Percentiles rank a stretch among this genome's conserved stretches.
Evolutionary conservation across 1,139 yeast genomes (phyloP).

Genomic region (Kodamaea derodonti): DNA sequence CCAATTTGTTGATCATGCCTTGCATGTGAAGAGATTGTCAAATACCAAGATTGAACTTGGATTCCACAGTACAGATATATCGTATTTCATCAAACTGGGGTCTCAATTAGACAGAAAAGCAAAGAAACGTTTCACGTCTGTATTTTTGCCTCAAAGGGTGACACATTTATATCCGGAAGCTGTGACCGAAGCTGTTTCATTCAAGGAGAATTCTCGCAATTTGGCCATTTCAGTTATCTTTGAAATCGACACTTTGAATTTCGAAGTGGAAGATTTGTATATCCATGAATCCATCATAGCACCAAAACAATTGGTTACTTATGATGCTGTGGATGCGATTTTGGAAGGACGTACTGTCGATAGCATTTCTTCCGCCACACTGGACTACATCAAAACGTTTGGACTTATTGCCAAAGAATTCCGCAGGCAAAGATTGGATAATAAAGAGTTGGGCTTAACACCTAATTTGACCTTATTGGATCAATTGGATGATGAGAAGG

Average conservation of each 20-base stretch:
- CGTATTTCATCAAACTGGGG: constrained; percentile 67
- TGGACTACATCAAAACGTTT: constrained; percentile 64
- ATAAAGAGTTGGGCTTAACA: constrained; percentile 42
- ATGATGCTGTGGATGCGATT: constrained; percentile 51
- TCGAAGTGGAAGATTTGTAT: constrained; percentile 73
- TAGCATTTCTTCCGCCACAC: constrained; percentile 53
- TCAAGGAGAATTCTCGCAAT: constrained; percentile 56
- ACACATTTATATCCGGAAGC: constrained; percentile 67
- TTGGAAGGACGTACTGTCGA: constrained; percentile 21
- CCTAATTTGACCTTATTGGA: constrained; percentile 69
- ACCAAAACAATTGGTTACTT: constrained; percentile 54
- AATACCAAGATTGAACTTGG: constrained; percentile 66
- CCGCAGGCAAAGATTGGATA: constrained; percentile 65
- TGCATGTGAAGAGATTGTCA: constrained; percentile 63
- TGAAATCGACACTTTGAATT: constrained; percentile 70
- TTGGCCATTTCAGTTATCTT: constrained; percentile 80
- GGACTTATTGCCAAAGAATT: constrained; percentile 66
- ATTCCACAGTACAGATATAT: constrained; percentile 78
- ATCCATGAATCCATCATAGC: constrained; percentile 70
- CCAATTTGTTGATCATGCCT: constrained; percentile 66
- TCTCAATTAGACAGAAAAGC: constrained; percentile 84
- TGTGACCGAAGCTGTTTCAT: constrained; percentile 58
- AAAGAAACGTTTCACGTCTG: constrained; percentile 86
- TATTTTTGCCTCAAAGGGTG: constrained; percentile 78
- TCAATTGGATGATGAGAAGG: constrained; percentile 82